A percentile compares a stretch with the other conserved stretches of the same genome.
phyloP scores from a whole-genome alignment of 2,329 filamentous ascomycete species.

The Colletotrichum godetiae region DNA sequence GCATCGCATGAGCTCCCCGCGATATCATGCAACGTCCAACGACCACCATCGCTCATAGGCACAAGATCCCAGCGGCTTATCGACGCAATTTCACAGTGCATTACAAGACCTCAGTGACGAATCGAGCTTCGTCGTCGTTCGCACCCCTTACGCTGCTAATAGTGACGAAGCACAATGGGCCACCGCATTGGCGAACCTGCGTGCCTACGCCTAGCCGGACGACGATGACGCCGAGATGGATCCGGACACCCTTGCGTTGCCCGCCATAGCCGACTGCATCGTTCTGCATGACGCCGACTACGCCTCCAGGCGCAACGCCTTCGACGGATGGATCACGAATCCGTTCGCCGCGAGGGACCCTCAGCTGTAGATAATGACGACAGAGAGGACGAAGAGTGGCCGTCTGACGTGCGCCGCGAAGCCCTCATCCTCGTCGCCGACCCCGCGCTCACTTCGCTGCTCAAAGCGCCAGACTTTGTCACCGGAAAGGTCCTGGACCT shows the following conservation, averaged over 20 bases:
- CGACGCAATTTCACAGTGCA: not conserved
- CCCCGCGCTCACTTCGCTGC: not conserved
- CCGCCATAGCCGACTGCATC: not conserved
- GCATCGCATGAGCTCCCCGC: too few species aligned
- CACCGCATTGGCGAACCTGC: not conserved
- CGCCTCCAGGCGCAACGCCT: not conserved
- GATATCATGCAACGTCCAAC: too few species aligned
- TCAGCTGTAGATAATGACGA: not conserved
- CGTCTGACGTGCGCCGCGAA: not conserved
- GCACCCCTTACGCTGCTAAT: not conserved
- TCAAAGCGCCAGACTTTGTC: not conserved
- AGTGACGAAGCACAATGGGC: not conserved
- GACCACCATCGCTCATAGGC: not conserved
- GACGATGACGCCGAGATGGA: not conserved
- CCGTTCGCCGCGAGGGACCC: not conserved
- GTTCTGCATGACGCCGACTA: not conserved
- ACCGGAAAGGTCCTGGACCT: not conserved
- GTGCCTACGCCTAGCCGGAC: not conserved
- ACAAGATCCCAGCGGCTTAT: not conserved
- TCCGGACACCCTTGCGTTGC: not conserved
- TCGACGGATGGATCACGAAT: not conserved
- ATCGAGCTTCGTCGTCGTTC: slow-evolving; percentile 4
- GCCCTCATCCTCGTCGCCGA: slow-evolving; percentile 1
- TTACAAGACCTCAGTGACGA: not conserved
- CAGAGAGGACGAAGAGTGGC: not conserved